Conservation (phyloP, 2,329 filamentous ascomycete species). For the Curvularia verruculosa region DNA sequence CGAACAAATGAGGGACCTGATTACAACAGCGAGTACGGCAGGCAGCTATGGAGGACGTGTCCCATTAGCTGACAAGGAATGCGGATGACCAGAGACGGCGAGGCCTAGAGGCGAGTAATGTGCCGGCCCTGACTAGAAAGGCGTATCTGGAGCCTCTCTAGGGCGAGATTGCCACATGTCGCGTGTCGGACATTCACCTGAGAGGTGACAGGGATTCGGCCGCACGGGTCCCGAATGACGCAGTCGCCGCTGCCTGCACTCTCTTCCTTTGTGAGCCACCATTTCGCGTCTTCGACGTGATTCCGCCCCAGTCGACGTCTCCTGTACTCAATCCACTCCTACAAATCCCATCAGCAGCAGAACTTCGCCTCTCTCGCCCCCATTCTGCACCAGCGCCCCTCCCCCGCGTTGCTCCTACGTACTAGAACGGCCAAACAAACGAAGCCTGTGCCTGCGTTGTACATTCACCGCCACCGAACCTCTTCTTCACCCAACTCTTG, state of each 20-base stretch:
- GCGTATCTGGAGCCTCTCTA: constrained; percentile 20
- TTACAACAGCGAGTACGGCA: constrained; percentile 27
- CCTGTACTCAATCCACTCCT: constrained; percentile 10
- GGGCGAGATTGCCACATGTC: constrained; percentile 32
- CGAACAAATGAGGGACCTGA: constrained; percentile 6
- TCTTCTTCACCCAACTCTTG: background rate
- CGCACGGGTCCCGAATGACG: constrained; percentile 33
- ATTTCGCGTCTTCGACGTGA: constrained; percentile 31
- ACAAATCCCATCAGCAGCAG: constrained; percentile 1
- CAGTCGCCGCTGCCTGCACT: constrained; percentile 30
- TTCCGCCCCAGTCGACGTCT: constrained; percentile 27
- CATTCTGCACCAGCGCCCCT: background rate
- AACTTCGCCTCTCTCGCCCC: constrained; percentile 1
- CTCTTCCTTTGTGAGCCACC: constrained; percentile 15
- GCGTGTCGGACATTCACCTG: constrained; percentile 30
- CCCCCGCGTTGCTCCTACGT: background rate
- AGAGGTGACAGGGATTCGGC: constrained; percentile 27
- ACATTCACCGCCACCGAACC: background rate
- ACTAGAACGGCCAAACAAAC: constrained; percentile 7
- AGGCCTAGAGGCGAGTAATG: constrained; percentile 12
- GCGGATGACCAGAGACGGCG: background rate
- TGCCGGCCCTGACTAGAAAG: constrained; percentile 14
- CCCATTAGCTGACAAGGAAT: constrained; percentile 19
- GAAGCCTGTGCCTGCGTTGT: constrained; percentile 7
- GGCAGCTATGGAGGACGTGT: constrained; percentile 29